Base-by-base conservation (phyloP, 192 early-diverging fungal genomes). In the Gonapodya prolifera region DNA sequence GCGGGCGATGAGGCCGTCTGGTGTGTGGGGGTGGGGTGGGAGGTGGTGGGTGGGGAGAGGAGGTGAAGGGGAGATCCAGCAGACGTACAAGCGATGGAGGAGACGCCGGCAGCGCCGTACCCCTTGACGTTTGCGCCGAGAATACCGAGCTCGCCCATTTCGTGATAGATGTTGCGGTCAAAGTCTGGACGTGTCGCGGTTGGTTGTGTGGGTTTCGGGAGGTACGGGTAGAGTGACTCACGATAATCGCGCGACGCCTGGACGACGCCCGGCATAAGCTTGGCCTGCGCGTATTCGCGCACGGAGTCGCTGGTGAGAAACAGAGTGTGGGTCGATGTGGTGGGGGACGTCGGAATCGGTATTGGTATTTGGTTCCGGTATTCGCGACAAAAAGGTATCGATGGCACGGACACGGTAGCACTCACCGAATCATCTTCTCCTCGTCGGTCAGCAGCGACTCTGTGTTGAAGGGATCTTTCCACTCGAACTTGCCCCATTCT, bases 101-200 rank as follows among this genome's bases (percentile, higher is more conserved):
- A 99, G 34, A 98, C 95, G 61, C 97, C 97, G 30, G 97, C 91
- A 77, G 95, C 98, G n/a, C 93, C 97, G 81, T 96, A 97, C 8
- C 95, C 97, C 34, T 97, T 84, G 82, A 99, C 96, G 1, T 95
- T 98, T 2, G 96, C 88, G 2, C 97, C 97, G 29, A 99, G 85
- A 77, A 99, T 86, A 69, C 97, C 97, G 70, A 96, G 80, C 79
- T 91, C 88, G 74, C 97, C 96, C 93, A 99, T 92, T 82, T 99
- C 97, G 76, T 81, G 83, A 89, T 98, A 89, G 75, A 98, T 97
- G 78, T 94, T 87, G 31, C 90, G 82, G 84, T 99, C 94, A 79
- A 98, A 97, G 30, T 83, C 89, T 94, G 80, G 28, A 36, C 35
- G 35, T 34, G 28, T n/a, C n/a, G 61, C 34, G 76, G 70, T n/a